phyloP scores from a whole-genome alignment of 306 rosid species.

The Macrotyloma uniflorum region DNA sequence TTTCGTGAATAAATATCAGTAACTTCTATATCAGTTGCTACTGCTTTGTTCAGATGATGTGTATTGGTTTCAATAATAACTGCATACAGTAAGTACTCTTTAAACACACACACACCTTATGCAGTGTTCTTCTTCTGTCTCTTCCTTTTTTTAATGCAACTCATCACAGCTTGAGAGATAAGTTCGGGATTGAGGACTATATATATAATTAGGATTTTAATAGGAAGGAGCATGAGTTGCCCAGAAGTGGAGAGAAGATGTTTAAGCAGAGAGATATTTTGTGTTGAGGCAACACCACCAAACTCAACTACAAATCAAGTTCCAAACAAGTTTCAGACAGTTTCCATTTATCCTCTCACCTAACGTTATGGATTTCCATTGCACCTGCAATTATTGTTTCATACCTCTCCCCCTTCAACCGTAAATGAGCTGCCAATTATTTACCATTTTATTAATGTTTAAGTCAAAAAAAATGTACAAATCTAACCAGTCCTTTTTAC shows the following conservation, averaged over 20 bases:
- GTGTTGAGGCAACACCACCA: neutral
- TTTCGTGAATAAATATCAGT: neutral
- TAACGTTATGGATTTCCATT: neutral
- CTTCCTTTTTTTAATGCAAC: constrained; percentile 11
- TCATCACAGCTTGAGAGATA: too few species aligned
- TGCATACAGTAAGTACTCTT: neutral
- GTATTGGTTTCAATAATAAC: constrained; percentile 32
- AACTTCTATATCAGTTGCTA: constrained; percentile 20
- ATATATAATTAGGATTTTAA: too few species aligned
- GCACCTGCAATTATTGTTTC: neutral
- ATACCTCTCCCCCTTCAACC: neutral
- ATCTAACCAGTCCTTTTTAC: too few species aligned
- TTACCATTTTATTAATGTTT: too few species aligned
- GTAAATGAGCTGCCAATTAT: too few species aligned
- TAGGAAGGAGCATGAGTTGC: too few species aligned
- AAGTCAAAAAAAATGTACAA: too few species aligned
- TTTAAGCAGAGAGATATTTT: neutral
- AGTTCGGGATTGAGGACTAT: too few species aligned
- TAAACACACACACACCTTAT: neutral
- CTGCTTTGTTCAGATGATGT: constrained; percentile 7
- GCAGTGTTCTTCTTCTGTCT: constrained; percentile 34
- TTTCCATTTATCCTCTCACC: neutral
- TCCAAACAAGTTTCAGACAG: neutral
- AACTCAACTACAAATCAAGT: neutral
- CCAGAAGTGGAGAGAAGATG: too few species aligned